Conservation (phyloP, 768 basidiomycete species). For the Panaeolus cyanescens region DNA sequence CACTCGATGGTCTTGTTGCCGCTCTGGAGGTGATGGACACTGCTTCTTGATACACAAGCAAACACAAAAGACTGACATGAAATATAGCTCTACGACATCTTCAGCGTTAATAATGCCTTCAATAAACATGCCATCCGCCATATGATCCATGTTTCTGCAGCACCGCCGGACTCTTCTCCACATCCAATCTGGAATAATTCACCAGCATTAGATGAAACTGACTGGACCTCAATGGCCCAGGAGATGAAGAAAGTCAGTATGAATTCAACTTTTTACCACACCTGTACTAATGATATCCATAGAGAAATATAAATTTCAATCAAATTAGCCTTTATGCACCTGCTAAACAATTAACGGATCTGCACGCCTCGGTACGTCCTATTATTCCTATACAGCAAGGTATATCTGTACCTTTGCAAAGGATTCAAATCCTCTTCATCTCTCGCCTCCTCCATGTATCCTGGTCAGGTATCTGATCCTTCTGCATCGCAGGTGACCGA, state of each 20-base stretch:
- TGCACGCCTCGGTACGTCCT: conserved; percentile 49
- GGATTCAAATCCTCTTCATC: not conserved
- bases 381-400: conserved; percentile 30
- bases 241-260: conserved; percentile 62
- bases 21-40: conserved; percentile 58
- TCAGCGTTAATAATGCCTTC: conserved; percentile 18
- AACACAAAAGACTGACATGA: not conserved
- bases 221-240: conserved; percentile 60
- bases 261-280: not conserved
- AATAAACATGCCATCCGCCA: conserved; percentile 34
- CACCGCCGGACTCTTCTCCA: conserved; percentile 53
- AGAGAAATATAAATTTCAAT: conserved; percentile 65
- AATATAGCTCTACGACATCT: conserved; percentile 44
- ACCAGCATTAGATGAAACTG: conserved; percentile 47
- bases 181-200: conserved; percentile 57
- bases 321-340: conserved; percentile 46
- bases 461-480: not conserved
- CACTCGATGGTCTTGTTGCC: conserved; percentile 70
- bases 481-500: not conserved
- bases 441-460: not conserved
- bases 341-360: conserved; percentile 49
- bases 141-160: conserved; percentile 63
- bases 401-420: not conserved
- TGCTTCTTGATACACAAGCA: not conserved
- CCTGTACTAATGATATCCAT: not conserved